Conservation (phyloP, 768 basidiomycete species). For the Leccinum pellstonianum region DNA sequence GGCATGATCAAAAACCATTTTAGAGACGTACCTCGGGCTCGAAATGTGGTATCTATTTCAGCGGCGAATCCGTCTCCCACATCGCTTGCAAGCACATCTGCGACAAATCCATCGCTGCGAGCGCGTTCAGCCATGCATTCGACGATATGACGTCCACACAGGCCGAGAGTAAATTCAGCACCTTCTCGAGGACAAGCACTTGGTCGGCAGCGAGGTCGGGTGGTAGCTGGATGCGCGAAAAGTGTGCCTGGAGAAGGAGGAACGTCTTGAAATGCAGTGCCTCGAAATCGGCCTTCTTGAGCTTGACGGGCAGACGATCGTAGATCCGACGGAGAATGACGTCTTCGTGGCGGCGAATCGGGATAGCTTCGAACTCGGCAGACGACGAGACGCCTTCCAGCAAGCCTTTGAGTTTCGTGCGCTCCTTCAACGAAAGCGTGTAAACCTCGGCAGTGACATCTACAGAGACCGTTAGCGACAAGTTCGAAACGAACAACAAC, state of each 20-base stretch:
- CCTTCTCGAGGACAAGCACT: constrained; percentile 81
- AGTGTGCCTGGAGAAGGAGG: constrained; percentile 94
- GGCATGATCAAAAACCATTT: not conserved
- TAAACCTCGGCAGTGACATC: constrained; percentile 98
- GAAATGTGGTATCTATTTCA: constrained; percentile 97
- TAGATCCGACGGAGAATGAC: constrained; percentile 83
- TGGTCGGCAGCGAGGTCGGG: constrained; percentile 95
- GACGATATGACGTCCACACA: constrained; percentile 99
- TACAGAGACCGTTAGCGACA: constrained; percentile 25
- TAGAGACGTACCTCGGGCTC: constrained; percentile 64
- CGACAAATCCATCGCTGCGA: constrained; percentile 96
- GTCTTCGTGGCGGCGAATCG: constrained; percentile 94
- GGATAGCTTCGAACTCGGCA: constrained; percentile 92
- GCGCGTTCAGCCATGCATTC: constrained; percentile 39
- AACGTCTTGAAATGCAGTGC: constrained; percentile 98
- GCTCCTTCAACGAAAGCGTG: constrained; percentile 90
- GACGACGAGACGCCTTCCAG: constrained; percentile 97
- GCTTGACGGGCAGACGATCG: constrained; percentile 95
- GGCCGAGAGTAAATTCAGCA: constrained; percentile 86
- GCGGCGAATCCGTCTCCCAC: constrained; percentile 95
- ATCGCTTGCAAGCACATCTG: constrained; percentile 99
- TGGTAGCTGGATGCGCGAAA: constrained; percentile 90
- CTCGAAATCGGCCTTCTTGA: constrained; percentile 80
- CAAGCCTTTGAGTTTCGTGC: constrained; percentile 94
- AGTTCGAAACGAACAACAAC: not conserved